A percentile compares a stretch with the other conserved stretches of the same genome.
Conservation (phyloP, 1,139 yeast species). For the Sugiyamaella grinbergsii region DNA sequence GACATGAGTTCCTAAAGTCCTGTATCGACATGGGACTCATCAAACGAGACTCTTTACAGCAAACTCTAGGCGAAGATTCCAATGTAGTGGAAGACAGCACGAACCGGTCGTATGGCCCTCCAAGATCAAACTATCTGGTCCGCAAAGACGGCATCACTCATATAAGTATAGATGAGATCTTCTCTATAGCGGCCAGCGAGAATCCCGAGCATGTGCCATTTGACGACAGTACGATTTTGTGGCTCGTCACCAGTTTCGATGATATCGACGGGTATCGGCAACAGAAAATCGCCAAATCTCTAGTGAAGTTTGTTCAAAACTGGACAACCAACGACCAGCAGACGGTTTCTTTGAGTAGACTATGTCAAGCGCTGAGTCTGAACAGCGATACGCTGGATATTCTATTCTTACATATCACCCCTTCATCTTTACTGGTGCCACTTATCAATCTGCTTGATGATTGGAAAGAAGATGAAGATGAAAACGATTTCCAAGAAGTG, state of each 20-base stretch:
- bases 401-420: conserved; percentile 42
- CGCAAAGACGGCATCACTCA: conserved; percentile 21
- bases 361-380: conserved; percentile 51
- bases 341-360: conserved; percentile 47
- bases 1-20: conserved; percentile 59
- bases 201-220: conserved; percentile 35
- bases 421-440: conserved; percentile 36
- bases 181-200: conserved; percentile 31
- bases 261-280: conserved; percentile 37
- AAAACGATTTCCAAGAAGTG: conserved; percentile 65
- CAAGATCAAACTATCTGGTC: conserved; percentile 16
- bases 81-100: conserved; percentile 25
- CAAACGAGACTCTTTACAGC: conserved; percentile 48
- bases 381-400: conserved; percentile 49
- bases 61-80: conserved; percentile 50
- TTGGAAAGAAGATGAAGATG: conserved; percentile 46
- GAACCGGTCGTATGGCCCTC: conserved; percentile 18
- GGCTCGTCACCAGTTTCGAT: conserved; percentile 33
- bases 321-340: conserved; percentile 34
- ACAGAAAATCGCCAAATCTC: conserved; percentile 31
- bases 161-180: conserved; percentile 29
- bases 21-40: conserved; percentile 51
- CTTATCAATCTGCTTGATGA: conserved; percentile 42
- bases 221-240: conserved; percentile 32
- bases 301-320: conserved; percentile 29